These are phyloP conservation scores for Ogataea naganishii DNA, from an alignment of 805 yeast genomes.

Conservation along the genomic window DNA sequence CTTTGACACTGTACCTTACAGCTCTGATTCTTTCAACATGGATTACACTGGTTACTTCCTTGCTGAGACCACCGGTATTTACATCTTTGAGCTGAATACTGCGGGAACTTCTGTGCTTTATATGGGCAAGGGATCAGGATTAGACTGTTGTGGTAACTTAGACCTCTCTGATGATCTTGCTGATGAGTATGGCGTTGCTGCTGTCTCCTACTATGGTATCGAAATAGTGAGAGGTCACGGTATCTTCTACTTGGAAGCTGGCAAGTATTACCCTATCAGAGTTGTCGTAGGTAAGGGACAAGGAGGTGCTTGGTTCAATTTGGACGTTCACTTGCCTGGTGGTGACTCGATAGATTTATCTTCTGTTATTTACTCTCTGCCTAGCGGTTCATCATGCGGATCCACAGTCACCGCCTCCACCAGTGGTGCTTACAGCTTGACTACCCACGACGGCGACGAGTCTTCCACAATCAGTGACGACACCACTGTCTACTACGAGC, in stretches of 20 bases:
- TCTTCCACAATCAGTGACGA: too few relatives aligned
- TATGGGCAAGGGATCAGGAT: constrained; percentile 1
- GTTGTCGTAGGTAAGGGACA: not conserved
- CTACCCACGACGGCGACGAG: too few relatives aligned
- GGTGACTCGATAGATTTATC: not conserved
- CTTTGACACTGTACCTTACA: not conserved
- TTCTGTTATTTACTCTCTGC: not conserved
- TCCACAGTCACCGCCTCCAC: constrained; percentile 1
- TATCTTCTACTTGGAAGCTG: constrained; percentile 1
- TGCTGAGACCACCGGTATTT: constrained; percentile 2
- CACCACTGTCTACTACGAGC: too few relatives aligned
- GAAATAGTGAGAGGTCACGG: not conserved
- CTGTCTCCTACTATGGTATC: not conserved
- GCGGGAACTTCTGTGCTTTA: too few relatives aligned
- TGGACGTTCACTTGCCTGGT: constrained; percentile 1
- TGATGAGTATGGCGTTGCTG: not conserved
- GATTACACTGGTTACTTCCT: constrained; percentile 1
- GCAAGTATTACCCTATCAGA: not conserved
- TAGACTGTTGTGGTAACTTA: constrained; percentile 1
- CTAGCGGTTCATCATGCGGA: not conserved
- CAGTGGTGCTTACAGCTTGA: too few relatives aligned
- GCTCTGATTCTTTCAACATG: not conserved
- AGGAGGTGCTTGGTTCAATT: not conserved
- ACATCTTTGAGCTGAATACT: not conserved
- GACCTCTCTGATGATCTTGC: not conserved